phyloP scores from a whole-genome alignment of 208 protist species.

The Trypanosoma platydactyli region DNA sequence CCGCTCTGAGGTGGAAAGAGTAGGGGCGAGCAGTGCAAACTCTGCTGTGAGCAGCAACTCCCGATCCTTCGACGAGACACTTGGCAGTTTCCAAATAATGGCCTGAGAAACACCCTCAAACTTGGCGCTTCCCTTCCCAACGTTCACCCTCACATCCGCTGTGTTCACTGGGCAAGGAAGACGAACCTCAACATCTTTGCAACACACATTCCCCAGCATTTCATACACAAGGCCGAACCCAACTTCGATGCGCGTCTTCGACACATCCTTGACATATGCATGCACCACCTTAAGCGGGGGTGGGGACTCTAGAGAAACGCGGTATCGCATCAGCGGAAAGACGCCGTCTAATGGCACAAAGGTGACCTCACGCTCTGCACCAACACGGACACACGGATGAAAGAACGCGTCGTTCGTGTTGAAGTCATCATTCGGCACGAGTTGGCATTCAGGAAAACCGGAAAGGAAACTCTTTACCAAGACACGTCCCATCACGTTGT shows the following conservation, averaged over 20 bases:
- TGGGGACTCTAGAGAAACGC: conserved; percentile 92
- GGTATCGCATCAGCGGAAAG: conserved; percentile 98
- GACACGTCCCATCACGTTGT: conserved; percentile 92
- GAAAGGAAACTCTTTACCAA: conserved; percentile 97
- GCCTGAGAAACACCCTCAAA: conserved; percentile 88
- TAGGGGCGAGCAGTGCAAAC: conserved; percentile 89
- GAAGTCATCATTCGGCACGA: conserved; percentile 92
- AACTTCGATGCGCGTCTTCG: conserved; percentile 90
- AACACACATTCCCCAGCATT: conserved; percentile 29
- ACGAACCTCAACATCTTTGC: conserved; percentile 67
- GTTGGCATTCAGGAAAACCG: conserved; percentile 98
- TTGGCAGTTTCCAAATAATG: conserved; percentile 92
- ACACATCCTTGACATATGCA: conserved; percentile 92
- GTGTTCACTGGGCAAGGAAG: conserved; percentile 95
- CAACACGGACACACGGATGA: conserved; percentile 98
- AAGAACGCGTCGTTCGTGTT: conserved; percentile 96
- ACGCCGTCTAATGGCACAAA: conserved; percentile 97
- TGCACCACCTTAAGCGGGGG: conserved; percentile 93
- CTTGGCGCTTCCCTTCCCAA: conserved; percentile 84
- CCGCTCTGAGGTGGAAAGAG: conserved; percentile 58
- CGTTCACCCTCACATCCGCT: conserved; percentile 76
- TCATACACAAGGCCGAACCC: conserved; percentile 80
- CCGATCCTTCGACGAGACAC: conserved; percentile 69
- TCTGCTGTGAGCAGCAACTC: conserved; percentile 91
- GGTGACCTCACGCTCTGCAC: conserved; percentile 57